These are phyloP conservation scores for Moesziomyces sp. DNA, from an alignment of 1,284 basidiomycete species.

Conservation along the genomic window DNA sequence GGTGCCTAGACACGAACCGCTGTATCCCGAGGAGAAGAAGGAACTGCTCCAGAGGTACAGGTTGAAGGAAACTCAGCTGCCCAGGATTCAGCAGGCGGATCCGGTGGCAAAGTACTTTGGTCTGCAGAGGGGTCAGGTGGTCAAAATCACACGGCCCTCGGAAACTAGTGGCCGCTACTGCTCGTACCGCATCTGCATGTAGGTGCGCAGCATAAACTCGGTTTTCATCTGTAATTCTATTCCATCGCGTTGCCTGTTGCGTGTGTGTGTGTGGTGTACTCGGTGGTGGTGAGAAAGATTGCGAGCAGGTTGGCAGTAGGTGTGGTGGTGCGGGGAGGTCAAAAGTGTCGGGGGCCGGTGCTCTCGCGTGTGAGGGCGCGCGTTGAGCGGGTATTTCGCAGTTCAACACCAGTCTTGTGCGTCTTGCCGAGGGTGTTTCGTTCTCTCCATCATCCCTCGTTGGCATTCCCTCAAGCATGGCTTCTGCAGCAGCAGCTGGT, in stretches of 20 bases:
- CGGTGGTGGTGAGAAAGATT: no score
- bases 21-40: slow-evolving; percentile 87
- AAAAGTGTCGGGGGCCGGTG: no score
- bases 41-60: slow-evolving; percentile 90
- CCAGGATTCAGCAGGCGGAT: slow-evolving; percentile 93
- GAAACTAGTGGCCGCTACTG: slow-evolving; percentile 96
- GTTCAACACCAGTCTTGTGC: no score
- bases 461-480: no score
- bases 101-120: slow-evolving; percentile 98
- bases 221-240: background rate
- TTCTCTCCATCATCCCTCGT: background rate
- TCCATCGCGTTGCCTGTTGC: no score
- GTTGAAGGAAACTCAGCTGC: slow-evolving; percentile 96
- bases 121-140: slow-evolving; percentile 91
- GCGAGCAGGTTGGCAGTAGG: no score
- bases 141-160: slow-evolving; percentile 94
- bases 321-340: no score
- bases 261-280: background rate
- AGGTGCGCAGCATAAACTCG: slow-evolving; percentile 1
- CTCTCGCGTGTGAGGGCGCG: no score
- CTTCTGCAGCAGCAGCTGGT: no score
- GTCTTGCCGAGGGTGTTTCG: no score
- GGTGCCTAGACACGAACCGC: slow-evolving; percentile 91
- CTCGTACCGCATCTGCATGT: slow-evolving; percentile 81
- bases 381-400: no score